A percentile compares a stretch with the other conserved stretches of the same genome.
phyloP scores from a whole-genome alignment of 164 flowering plant genomes.

The Stephania yunnanensis region DNA sequence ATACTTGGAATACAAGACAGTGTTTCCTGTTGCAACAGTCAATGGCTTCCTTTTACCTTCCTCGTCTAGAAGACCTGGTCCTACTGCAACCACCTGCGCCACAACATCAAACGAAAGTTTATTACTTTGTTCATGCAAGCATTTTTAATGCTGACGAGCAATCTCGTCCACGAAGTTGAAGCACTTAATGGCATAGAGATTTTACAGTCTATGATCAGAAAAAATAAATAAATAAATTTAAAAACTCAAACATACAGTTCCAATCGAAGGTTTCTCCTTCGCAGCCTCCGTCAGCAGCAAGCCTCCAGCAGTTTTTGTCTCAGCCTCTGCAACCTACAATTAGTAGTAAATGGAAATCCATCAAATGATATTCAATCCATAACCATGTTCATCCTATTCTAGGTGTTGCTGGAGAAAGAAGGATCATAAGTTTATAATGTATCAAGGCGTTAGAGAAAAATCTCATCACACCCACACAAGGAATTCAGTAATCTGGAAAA shows the following conservation, averaged over 20 bases:
- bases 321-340: conserved; percentile 69
- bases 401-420: background rate
- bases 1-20: conserved; percentile 83
- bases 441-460: background rate
- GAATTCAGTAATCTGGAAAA: background rate
- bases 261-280: conserved; percentile 85
- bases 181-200: no score
- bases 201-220: background rate
- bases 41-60: conserved; percentile 67
- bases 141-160: background rate
- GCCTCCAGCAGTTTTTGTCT: conserved; percentile 85
- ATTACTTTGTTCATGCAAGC: background rate
- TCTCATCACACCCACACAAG: background rate
- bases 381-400: background rate
- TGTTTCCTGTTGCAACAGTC: conserved; percentile 51
- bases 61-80: conserved; percentile 78
- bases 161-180: background rate
- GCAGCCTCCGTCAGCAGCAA: conserved; percentile 64
- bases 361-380: background rate
- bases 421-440: background rate
- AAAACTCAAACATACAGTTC: conserved; percentile 42
- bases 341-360: background rate
- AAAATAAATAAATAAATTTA: background rate
- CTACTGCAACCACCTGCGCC: conserved; percentile 70
- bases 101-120: background rate